Percentiles rank a stretch among this genome's conserved stretches.
Conservation (phyloP, 495 filamentous ascomycete genomes). For the Elasticomyces elasticus region DNA sequence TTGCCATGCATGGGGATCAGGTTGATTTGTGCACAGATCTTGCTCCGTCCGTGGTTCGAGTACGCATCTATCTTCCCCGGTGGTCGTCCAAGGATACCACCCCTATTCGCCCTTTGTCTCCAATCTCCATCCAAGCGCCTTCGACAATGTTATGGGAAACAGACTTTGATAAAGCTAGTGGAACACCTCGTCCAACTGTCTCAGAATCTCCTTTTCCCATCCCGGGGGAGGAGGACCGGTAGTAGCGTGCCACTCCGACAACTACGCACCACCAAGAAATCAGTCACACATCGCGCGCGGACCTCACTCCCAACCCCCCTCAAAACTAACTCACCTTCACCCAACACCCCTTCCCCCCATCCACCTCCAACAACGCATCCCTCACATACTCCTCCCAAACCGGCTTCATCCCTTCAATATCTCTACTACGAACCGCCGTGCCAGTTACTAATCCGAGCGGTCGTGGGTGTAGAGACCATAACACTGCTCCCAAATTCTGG, state of each 20-base stretch:
- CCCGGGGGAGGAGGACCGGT: neutral
- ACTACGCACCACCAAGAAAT: neutral
- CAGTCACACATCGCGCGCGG: neutral
- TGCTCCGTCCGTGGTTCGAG: no score
- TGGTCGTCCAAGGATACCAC: no score
- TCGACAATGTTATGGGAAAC: no score
- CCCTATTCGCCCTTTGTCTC: no score
- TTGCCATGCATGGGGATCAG: no score
- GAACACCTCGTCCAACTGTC: neutral
- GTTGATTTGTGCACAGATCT: no score
- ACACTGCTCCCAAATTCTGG: neutral
- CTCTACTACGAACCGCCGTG: neutral
- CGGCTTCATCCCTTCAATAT: neutral
- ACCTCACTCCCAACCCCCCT: neutral
- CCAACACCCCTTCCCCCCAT: neutral
- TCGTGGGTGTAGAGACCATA: neutral
- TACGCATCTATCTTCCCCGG: no score
- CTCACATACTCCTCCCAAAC: constrained; percentile 1
- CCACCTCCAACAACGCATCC: neutral
- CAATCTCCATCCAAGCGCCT: no score
- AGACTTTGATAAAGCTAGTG: no score
- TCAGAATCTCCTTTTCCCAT: neutral
- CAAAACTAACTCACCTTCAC: neutral
- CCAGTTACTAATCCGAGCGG: neutral
- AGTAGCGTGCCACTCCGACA: neutral